Conservation (phyloP, 2,329 filamentous ascomycete species). For the Coniochaeta sp. region DNA sequence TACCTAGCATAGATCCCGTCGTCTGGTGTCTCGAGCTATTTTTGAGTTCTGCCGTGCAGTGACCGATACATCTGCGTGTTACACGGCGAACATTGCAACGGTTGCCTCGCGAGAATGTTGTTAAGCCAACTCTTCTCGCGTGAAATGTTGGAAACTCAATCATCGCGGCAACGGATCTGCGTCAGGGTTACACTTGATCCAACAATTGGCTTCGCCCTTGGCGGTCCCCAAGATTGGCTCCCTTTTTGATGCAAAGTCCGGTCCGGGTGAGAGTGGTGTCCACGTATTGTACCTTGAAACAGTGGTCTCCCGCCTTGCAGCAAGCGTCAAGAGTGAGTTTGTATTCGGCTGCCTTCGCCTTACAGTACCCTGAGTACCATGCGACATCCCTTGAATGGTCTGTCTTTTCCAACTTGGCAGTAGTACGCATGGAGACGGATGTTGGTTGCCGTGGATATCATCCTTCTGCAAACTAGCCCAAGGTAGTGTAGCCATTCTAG, state of each 20-base stretch:
- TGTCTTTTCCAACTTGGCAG: not conserved
- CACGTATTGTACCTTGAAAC: not conserved
- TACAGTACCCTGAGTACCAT: too few species aligned
- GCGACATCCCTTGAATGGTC: not conserved
- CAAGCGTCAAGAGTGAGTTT: not conserved
- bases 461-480: not conserved
- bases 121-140: not conserved
- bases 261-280: not conserved
- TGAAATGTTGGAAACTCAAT: not conserved
- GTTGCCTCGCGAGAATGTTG: not conserved
- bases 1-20: too few species aligned
- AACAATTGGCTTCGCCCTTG: not conserved
- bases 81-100: not conserved
- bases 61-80: not conserved
- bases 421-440: not conserved
- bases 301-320: not conserved
- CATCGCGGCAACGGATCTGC: not conserved
- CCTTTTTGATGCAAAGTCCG: not conserved
- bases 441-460: not conserved
- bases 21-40: not conserved
- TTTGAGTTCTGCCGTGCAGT: not conserved
- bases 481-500: too few species aligned
- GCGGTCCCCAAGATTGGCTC: not conserved
- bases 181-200: not conserved
- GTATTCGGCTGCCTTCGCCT: too few species aligned